phyloP scores from a whole-genome alignment of 345 rosid species.

The Sapria himalayana region DNA sequence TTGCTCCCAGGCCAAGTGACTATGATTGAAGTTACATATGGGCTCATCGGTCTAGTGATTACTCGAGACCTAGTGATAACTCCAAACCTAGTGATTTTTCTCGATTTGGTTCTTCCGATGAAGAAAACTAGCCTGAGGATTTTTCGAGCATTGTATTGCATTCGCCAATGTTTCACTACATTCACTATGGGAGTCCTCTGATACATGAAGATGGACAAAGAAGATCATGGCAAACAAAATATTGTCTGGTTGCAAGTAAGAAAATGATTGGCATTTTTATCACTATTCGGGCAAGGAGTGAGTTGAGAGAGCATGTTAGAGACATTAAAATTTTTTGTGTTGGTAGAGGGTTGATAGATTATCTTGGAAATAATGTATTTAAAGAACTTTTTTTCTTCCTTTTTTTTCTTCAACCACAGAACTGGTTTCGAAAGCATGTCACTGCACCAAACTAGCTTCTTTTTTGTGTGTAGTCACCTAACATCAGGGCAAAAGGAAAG shows the following conservation, averaged over 20 bases:
- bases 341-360: conserved; percentile 99
- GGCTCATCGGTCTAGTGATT: conserved; percentile 51
- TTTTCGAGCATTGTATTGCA: conserved; percentile 23
- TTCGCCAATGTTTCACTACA: conserved; percentile 32
- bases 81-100: conserved; percentile 49
- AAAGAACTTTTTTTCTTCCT: conserved; percentile 6
- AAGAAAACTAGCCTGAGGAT: conserved; percentile 45
- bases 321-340: conserved; percentile 91
- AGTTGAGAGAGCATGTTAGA: conserved; percentile 44
- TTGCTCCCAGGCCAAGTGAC: conserved; percentile 63
- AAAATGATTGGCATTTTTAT: conserved; percentile 97
- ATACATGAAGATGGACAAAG: conserved; percentile 34
- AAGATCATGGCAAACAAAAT: conserved; percentile 30
- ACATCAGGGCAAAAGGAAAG: conserved; percentile 97
- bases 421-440: conserved; percentile 34
- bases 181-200: conserved; percentile 27
- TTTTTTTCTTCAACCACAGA: conserved; percentile 6
- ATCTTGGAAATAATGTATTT: conserved; percentile 90
- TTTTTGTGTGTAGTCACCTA: conserved; percentile 80
- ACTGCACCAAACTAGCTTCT: conserved; percentile 80
- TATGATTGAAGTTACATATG: conserved; percentile 36
- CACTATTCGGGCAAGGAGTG: conserved; percentile 80
- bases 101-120: conserved; percentile 65
- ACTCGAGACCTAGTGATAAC: conserved; percentile 66
- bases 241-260: conserved; percentile 82